Evolutionary conservation across 371 early-diverging fungal genomes (phyloP), one percentile per base, ranked within the genome.

Genomic region (Actinomucor elegans): DNA sequence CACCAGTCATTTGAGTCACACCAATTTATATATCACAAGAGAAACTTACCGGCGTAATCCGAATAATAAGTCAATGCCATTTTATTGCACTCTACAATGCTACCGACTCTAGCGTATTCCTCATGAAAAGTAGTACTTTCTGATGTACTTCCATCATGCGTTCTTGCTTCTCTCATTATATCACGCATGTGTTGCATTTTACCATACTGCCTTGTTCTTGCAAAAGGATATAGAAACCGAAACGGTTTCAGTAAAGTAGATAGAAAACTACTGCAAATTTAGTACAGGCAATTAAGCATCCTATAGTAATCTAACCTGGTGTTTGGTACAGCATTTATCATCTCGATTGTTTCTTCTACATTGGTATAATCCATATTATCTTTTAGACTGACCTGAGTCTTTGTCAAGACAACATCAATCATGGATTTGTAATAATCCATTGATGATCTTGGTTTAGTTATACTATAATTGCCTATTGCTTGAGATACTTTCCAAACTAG

Each of bases 21-120:
- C 28, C 8, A 27, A 27, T 15, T 37, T 18, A n/a, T n/a, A n/a
- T n/a, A n/a, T n/a, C 31, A 33, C 43, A 26, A 10, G 11, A 48
- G 9, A 24, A 27, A 18, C 18, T 26, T 73, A 83, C 92, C 92
- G 18, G 89, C 78, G 41, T 80, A 77, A 56, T 93, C 93, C 5
- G 77, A 63, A 57, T 84, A 88, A 51, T 91, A 93, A 4, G 72
- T 67, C 11, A 92, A 21, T 4, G 77, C 76, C 50, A 90, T 67
- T 38, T 69, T 54, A 15, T 75, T 79, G 42, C 87, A 85, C 36
- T 89, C 88, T 2, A 92, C 53, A 0, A 90, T 58, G 24, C 76
- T 80, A n/a, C 73, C 70, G 2, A 89, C 86, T 57, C 78, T 73
- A 2, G 89, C 94, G 57, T 93, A 93, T 47, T 93, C 91, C 20